phyloP scores from a whole-genome alignment of 176 grass and related monocot species.

The Juncus inflexus region DNA sequence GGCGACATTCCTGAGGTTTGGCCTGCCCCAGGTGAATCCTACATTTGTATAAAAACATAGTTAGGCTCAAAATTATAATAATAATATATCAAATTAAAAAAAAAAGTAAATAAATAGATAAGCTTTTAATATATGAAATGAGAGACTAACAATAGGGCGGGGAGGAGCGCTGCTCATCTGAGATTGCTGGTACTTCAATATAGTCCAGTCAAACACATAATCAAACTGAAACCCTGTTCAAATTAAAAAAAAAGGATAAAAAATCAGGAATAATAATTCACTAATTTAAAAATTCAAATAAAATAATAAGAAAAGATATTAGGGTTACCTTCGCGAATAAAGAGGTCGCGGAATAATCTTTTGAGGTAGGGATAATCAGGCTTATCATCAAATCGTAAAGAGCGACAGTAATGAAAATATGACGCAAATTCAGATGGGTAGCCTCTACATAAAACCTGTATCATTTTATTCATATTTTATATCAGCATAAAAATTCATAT shows the following conservation, averaged over 20 bases:
- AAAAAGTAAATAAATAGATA: conserved; percentile 20
- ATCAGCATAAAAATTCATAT: not conserved
- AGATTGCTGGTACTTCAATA: conserved; percentile 88
- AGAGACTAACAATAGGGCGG: conserved; percentile 51
- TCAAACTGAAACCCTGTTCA: conserved; percentile 88
- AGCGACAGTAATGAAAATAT: conserved; percentile 85
- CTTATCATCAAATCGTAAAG: conserved; percentile 71
- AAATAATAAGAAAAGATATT: not conserved
- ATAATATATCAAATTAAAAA: conserved; percentile 23
- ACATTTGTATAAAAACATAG: conserved; percentile 1
- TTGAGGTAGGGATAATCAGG: conserved; percentile 82
- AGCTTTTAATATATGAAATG: conserved; percentile 11
- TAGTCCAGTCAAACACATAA: conserved; percentile 97
- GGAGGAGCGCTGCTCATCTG: conserved; percentile 67
- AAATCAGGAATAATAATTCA: not conserved
- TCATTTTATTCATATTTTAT: not conserved
- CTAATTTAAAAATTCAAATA: not conserved
- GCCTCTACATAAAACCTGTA: conserved; percentile 59
- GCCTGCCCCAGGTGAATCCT: conserved; percentile 30
- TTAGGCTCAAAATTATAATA: not conserved
- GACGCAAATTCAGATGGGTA: conserved; percentile 71
- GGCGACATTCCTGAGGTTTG: conserved; percentile 56
- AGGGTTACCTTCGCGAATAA: conserved; percentile 75
- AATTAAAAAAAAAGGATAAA: not conserved
- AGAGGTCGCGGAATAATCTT: conserved; percentile 79